Percentiles rank a stretch among this genome's conserved stretches.
phyloP scores from a whole-genome alignment of 768 basidiomycete species.

The Pisolithus sp. region DNA sequence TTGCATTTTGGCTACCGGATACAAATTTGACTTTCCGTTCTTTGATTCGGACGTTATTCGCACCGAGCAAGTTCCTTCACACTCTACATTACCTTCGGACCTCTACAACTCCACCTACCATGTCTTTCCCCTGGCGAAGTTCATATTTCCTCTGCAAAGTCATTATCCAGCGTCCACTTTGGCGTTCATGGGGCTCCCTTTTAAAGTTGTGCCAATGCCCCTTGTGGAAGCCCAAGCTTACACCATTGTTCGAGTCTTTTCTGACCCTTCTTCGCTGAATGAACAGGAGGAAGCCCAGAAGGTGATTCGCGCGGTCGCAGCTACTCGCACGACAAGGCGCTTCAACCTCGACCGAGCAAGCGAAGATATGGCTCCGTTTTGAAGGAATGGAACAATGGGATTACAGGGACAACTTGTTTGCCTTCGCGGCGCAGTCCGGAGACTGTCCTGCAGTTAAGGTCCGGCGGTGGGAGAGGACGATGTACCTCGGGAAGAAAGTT shows the following conservation, averaged over 20 bases:
- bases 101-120: constrained; percentile 61
- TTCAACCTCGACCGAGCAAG: constrained; percentile 34
- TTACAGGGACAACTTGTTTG: constrained; percentile 56
- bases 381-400: constrained; percentile 51
- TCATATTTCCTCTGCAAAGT: constrained; percentile 58
- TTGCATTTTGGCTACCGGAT: constrained; percentile 75
- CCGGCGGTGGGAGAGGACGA: constrained; percentile 51
- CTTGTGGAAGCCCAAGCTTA: constrained; percentile 73
- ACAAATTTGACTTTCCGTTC: constrained; percentile 60
- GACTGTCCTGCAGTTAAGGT: constrained; percentile 31
- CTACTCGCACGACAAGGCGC: constrained; percentile 29
- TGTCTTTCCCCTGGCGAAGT: constrained; percentile 65
- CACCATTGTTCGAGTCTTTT: constrained; percentile 51
- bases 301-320: constrained; percentile 45
- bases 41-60: constrained; percentile 34
- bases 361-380: constrained; percentile 54
- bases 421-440: constrained; percentile 35
- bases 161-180: constrained; percentile 42
- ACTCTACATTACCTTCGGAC: constrained; percentile 42
- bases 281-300: constrained; percentile 38
- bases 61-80: constrained; percentile 34
- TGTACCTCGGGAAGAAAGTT: constrained; percentile 41
- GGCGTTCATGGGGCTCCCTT: constrained; percentile 60
- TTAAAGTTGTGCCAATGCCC: constrained; percentile 65
- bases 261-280: constrained; percentile 45